A percentile compares a stretch with the other conserved stretches of the same genome.
phyloP scores from a whole-genome alignment of 2,329 filamentous ascomycete genomes.

The Aureobasidium musti region DNA sequence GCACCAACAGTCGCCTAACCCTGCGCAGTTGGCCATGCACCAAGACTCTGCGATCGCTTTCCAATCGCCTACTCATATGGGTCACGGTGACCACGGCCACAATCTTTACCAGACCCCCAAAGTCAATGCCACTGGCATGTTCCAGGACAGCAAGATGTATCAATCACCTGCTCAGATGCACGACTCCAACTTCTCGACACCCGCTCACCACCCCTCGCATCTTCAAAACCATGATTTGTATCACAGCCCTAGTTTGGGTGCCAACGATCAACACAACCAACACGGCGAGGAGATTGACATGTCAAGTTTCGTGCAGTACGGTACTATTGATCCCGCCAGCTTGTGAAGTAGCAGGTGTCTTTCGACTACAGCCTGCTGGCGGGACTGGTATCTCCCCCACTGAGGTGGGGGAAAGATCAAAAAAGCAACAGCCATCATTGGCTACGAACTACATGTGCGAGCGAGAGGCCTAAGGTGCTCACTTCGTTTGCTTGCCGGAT shows the following conservation, averaged over 20 bases:
- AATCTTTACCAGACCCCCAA: constrained; percentile 40
- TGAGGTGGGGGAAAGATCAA: not conserved
- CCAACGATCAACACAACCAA: constrained; percentile 34
- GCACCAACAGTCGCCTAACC: constrained; percentile 40
- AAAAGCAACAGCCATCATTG: constrained; percentile 16
- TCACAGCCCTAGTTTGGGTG: constrained; percentile 42
- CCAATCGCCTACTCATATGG: constrained; percentile 40
- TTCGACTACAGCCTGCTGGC: constrained; percentile 21
- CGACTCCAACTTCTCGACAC: constrained; percentile 38
- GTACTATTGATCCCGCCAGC: constrained; percentile 51
- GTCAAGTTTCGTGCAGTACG: constrained; percentile 51
- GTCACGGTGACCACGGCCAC: constrained; percentile 36
- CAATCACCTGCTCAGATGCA: constrained; percentile 44
- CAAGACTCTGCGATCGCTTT: constrained; percentile 45
- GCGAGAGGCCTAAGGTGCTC: not conserved
- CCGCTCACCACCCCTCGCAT: constrained; percentile 30
- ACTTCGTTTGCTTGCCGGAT: constrained; percentile 7
- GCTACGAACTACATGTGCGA: constrained; percentile 17
- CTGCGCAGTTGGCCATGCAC: constrained; percentile 33
- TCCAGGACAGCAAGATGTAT: constrained; percentile 49
- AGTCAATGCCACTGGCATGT: constrained; percentile 42
- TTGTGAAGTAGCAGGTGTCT: constrained; percentile 40
- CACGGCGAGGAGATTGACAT: constrained; percentile 44
- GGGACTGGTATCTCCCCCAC: constrained; percentile 8
- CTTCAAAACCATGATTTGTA: constrained; percentile 26